Evolutionary conservation across 768 basidiomycete genomes (phyloP), one percentile per base, ranked within the genome.

Genomic region (Rhizopogon vinicolor): DNA sequence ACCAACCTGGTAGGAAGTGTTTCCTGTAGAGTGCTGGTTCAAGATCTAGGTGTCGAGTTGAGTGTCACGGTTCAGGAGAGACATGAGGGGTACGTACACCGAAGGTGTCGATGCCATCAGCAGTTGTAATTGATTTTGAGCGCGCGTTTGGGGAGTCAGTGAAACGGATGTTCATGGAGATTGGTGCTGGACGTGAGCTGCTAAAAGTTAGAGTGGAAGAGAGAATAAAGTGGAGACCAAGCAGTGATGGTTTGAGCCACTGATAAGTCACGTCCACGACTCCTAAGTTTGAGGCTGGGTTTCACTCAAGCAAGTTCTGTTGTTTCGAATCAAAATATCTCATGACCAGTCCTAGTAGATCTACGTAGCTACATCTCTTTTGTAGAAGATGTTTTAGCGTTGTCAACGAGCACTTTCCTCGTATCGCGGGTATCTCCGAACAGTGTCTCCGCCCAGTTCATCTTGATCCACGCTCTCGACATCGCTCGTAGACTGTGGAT

Each of bases 111-210:
- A 84, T 71, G 31, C 81, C 78, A 10, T 87, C 86, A 3, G 86
- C 87, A n/a, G 82, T 78, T 0, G 89, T 90, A 56, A 93, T 86
- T 5, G 86, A 84, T 74, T 87, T 91, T 59, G 87, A 89, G 53
- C 88, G 85, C 0, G 91, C 91, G 68, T 93, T 87, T 22, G 82
- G 85, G 7, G 84, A 85, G 60, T 85, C 82, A 22, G 75, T 71
- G 63, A 84, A 81, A 44, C 69, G 72, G 35, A 37, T 18, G 35
- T 19, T 49, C 48, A 49, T 49, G 33, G 48, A 8, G 13, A 18
- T 49, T 49, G 8, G 48, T 37, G 48, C 14, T 49, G 35, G 19
- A 19, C 18, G 48, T 37, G 14, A 16, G 19, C 22, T 49, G 14
- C 13, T 9, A 22, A 33, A 49, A 22, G 22, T 25, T 25, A 25